These are phyloP conservation scores for Cicer pinnatifidum DNA, from an alignment of 306 rosid species.

Conservation along the genomic window DNA sequence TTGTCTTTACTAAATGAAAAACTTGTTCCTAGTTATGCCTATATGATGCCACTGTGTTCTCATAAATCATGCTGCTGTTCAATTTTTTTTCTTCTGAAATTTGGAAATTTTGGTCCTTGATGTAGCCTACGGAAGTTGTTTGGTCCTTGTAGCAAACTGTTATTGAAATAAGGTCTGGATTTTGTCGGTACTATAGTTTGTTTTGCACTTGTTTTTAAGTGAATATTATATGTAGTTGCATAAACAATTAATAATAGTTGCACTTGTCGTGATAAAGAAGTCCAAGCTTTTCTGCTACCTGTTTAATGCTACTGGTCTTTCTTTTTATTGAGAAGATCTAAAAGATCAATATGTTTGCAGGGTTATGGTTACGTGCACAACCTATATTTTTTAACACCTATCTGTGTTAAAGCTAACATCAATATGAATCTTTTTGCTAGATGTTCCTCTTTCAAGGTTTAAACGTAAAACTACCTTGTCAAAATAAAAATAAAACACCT, in stretches of 20 bases:
- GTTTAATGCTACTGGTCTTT: neutral
- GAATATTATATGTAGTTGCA: neutral
- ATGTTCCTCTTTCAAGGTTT: neutral
- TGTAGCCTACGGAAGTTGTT: neutral
- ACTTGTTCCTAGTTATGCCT: constrained; percentile 32
- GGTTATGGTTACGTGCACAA: constrained; percentile 12
- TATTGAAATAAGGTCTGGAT: constrained; percentile 24
- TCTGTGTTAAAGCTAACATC: neutral
- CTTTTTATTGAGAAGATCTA: neutral
- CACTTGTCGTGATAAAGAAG: neutral
- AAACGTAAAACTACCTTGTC: neutral
- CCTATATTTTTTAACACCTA: constrained; percentile 11
- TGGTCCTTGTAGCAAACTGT: neutral
- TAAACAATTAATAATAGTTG: neutral
- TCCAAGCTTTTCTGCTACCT: neutral
- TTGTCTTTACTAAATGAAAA: constrained; percentile 50
- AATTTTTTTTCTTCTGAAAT: constrained; percentile 1
- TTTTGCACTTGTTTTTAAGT: constrained; percentile 1
- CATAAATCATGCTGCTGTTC: neutral
- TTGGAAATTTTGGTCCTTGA: neutral
- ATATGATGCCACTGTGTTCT: constrained; percentile 29
- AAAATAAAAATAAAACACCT: neutral
- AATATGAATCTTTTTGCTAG: neutral
- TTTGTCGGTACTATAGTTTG: neutral
- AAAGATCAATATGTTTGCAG: constrained; percentile 26